Percentiles rank a stretch among this genome's conserved stretches.
phyloP scores from a whole-genome alignment of 2,329 filamentous ascomycete genomes.

The Pseudopithomyces chartarum region DNA sequence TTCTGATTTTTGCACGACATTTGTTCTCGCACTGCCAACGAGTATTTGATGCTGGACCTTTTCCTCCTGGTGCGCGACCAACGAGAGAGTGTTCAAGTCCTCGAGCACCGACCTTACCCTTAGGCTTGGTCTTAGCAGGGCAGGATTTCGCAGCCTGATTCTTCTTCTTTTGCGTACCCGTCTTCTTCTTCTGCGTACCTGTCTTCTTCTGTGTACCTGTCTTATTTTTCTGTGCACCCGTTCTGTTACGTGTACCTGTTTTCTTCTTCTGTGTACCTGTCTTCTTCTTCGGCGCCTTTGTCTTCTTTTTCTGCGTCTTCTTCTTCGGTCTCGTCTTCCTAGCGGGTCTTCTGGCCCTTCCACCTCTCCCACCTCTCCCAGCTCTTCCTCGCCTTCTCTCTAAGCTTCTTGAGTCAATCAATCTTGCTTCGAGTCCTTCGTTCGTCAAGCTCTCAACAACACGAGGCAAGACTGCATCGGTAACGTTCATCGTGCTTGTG shows the following conservation, averaged over 20 bases:
- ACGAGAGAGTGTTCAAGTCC: too few species aligned
- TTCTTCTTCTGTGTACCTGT: background rate
- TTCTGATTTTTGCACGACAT: too few species aligned
- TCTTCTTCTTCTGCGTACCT: background rate
- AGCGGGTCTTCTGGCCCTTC: background rate
- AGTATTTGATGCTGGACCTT: too few species aligned
- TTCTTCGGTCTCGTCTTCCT: background rate
- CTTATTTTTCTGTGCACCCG: too few species aligned
- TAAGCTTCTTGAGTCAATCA: background rate
- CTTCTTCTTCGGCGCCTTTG: background rate
- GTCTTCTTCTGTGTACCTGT: too few species aligned
- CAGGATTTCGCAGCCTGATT: too few species aligned
- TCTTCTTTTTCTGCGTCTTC: background rate
- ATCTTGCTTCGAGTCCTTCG: background rate
- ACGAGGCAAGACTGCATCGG: background rate
- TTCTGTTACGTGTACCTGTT: background rate
- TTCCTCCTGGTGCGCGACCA: too few species aligned
- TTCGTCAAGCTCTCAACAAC: background rate
- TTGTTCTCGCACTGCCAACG: too few species aligned
- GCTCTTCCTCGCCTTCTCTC: background rate
- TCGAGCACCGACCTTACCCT: too few species aligned
- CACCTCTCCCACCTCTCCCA: background rate
- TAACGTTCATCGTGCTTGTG: background rate
- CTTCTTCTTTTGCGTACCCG: too few species aligned
- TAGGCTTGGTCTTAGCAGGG: too few species aligned